phyloP scores from a whole-genome alignment of 441 rosid genomes.

The Populus hybrid region DNA sequence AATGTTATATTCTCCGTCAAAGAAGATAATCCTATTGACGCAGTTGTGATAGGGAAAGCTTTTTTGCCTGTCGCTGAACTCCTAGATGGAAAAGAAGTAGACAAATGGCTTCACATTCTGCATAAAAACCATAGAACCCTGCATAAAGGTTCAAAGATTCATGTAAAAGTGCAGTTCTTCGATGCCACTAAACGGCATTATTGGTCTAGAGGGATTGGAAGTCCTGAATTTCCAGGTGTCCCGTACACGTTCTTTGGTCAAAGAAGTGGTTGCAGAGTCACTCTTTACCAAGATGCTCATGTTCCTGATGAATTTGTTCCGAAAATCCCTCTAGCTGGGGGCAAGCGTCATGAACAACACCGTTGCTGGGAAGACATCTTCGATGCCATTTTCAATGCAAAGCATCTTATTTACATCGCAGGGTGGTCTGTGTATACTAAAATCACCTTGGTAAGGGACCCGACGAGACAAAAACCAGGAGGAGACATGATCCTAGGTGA shows the following conservation, averaged over 20 bases:
- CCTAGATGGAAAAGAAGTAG: constrained; percentile 16
- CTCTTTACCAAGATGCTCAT: constrained; percentile 44
- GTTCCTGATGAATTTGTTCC: constrained; percentile 26
- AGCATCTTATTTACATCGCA: constrained; percentile 34
- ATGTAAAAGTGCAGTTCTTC: constrained; percentile 29
- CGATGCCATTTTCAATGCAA: constrained; percentile 30
- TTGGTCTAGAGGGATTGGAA: constrained; percentile 31
- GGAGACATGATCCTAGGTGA: constrained; percentile 30
- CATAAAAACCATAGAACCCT: constrained; percentile 15
- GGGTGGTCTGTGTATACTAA: constrained; percentile 33
- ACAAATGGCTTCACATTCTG: constrained; percentile 23
- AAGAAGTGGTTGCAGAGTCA: constrained; percentile 33
- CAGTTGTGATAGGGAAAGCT: constrained; percentile 29
- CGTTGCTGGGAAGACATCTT: constrained; percentile 42
- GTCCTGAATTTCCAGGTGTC: constrained; percentile 28
- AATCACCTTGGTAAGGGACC: constrained; percentile 30
- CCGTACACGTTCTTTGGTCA: constrained; percentile 35
- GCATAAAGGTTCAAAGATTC: constrained; percentile 24
- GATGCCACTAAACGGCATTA: constrained; percentile 22
- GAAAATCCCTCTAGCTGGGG: constrained; percentile 13
- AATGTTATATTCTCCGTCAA: constrained; percentile 30
- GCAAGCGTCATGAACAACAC: constrained; percentile 15
- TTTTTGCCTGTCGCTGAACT: constrained; percentile 24
- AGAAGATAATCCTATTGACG: constrained; percentile 28
- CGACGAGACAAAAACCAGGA: constrained; percentile 10